Evolutionary conservation across 2,329 filamentous ascomycete genomes (phyloP), one percentile per base, ranked within the genome.

Genomic region (Sarocladiaceae sp.): DNA sequence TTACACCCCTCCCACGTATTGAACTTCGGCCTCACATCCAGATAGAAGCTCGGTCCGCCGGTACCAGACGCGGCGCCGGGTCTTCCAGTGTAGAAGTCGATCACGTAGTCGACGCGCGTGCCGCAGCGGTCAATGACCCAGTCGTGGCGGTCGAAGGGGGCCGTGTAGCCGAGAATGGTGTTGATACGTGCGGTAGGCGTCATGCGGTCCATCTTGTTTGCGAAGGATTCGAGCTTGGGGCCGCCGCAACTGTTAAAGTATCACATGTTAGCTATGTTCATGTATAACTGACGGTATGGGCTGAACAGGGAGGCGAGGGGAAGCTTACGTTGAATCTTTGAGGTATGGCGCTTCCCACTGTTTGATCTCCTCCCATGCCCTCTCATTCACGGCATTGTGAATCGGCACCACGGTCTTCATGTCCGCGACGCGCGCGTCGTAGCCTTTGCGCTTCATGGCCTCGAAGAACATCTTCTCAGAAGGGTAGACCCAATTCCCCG

Each of bases 391-490:
- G 34, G 93, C 93, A 62, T 98, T 98, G 68, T 98, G 93, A 56
- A 97, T 97, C 3, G 89, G 93, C 45, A 97, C 90, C 26, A 97
- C 90, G 26, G 86, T 86, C 57, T 79, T 83, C 83, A 96, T 96
- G 65, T 95, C 89, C 5, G 74, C 70, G 1, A 78, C 79, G 12
- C 73, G 69, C 23, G 78, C 82, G 48, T 82, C 79, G 68, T 89
- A 83, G 33, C 83, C 85, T 66, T 98, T 98, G 60, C 91, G 83
- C 70, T 85, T 81, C 81, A 98, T 91, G 34, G 93, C 93, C 39
- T 95, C 87, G 68, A 97, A 97, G 73, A 98, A 98, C 82, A 96
- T 95, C 59, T 87, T 85, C 63, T 97, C 91, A 0, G 86, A 93
- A 0, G 93, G 93, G 65, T 98, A 98, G 49, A 98, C 83, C 93